A percentile compares a stretch with the other conserved stretches of the same genome.
Conservation (phyloP, 495 filamentous ascomycete species). For the Daldinia childiae region DNA sequence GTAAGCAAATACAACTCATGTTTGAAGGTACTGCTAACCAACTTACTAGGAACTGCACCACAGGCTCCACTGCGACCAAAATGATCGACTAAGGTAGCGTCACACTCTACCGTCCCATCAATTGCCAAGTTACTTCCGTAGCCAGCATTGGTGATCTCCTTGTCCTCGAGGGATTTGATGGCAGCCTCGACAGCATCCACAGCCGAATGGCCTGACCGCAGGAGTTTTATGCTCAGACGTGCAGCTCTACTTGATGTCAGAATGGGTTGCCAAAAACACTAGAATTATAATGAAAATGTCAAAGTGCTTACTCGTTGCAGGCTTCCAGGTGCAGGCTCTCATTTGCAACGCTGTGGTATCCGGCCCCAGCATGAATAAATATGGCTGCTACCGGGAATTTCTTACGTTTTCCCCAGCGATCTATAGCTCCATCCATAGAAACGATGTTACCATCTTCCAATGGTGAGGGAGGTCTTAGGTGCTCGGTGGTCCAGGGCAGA, state of each 20-base stretch:
- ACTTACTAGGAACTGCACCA: conserved; percentile 86
- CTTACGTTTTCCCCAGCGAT: conserved; percentile 35
- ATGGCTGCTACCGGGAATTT: conserved; percentile 65
- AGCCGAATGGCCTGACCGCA: conserved; percentile 79
- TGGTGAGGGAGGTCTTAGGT: conserved; percentile 5
- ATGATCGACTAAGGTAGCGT: conserved; percentile 92
- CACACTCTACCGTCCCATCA: conserved; percentile 90
- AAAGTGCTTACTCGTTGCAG: conserved; percentile 77
- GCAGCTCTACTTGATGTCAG: conserved; percentile 69
- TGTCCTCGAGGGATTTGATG: conserved; percentile 85
- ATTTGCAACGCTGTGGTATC: conserved; percentile 89
- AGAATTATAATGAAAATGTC: background rate
- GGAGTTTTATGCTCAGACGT: conserved; percentile 77
- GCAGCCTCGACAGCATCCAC: conserved; percentile 94
- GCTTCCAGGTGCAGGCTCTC: conserved; percentile 83
- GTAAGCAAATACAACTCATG: conserved; percentile 5
- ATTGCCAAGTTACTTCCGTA: conserved; percentile 95
- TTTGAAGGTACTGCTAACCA: background rate
- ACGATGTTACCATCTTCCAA: conserved; percentile 10
- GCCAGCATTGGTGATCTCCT: conserved; percentile 94
- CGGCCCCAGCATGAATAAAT: conserved; percentile 94
- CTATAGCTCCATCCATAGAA: conserved; percentile 36
- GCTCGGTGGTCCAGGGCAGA: conserved; percentile 15
- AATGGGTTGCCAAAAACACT: background rate
- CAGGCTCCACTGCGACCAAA: conserved; percentile 90